Evolutionary conservation across 306 rosid species (phyloP), one percentile per base, ranked within the genome.

Genomic region (Alnus glutinosa): DNA sequence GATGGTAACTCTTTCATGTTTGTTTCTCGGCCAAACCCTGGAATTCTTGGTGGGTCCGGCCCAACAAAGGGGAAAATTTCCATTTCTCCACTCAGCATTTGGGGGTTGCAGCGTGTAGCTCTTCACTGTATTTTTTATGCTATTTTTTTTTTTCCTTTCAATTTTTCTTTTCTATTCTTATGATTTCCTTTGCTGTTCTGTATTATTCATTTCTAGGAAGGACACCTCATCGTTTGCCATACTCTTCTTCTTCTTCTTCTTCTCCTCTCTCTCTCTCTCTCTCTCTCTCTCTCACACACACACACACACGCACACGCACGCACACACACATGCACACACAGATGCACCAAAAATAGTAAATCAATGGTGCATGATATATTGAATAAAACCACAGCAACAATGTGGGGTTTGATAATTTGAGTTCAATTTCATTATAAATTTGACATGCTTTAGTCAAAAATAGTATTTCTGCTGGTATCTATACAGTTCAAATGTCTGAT

Each of bases 401-500:
- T 39, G 2, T 19, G 14, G 42, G 12, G 30, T 67, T 39, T 67
- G 51, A n/a, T 5, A 67, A 18, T 42, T 67, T 16, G 3, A 8
- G 72, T 39, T 42, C 50, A 42, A 67, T 67, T 7, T 67, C 14
- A 42, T 42, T 28, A 30, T 59, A 59, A 59, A 28, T 28, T 8
- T 30, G 66, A 59, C 66, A 15, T 52, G 14, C n/a, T 52, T 58
- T 55, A 47, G 51, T 67, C 64, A 69, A 23, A 23, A 23, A 50
- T 76, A 37, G 75, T 32, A 18, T n/a, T 13, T 55, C 46, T 12
- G 52, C 36, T 30, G 47, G 49, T 75, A 28, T 64, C 70, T n/a
- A n/a, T 54, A 72, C 75, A 55, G 66, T 48, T 63, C 59, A 62
- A 28, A 70, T 72, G 48, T 7, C 30, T 3, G 48, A 67, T 73